These are phyloP conservation scores for Neolentinus lepideus DNA, from an alignment of 1,284 basidiomycete species.

Conservation along the genomic window DNA sequence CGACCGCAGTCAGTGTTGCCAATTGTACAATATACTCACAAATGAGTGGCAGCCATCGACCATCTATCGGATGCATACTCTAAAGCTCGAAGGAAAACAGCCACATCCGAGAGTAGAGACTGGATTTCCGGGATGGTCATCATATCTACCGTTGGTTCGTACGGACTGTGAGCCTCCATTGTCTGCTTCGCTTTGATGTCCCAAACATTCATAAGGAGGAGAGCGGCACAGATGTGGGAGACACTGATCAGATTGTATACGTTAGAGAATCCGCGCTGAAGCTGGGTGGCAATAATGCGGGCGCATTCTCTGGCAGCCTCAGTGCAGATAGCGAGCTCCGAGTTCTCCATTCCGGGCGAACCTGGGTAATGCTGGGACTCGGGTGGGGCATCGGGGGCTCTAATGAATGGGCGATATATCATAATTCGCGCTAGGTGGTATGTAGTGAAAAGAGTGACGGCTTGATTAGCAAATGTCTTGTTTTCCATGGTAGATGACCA, in stretches of 20 bases:
- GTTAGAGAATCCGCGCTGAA: constrained; percentile 15
- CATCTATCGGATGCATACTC: background rate
- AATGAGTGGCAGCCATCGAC: background rate
- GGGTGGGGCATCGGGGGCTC: constrained; percentile 25
- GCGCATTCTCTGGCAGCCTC: constrained; percentile 57
- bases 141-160: background rate
- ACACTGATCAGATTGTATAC: constrained; percentile 31
- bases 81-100: background rate
- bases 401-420: constrained; percentile 71
- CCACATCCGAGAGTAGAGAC: background rate
- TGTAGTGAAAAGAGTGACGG: constrained; percentile 57
- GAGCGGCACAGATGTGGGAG: constrained; percentile 36
- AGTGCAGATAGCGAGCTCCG: constrained; percentile 48
- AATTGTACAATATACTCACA: background rate
- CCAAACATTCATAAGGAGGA: constrained; percentile 42
- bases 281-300: constrained; percentile 42
- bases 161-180: background rate
- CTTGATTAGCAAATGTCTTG: constrained; percentile 53
- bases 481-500: constrained; percentile 62
- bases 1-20: background rate
- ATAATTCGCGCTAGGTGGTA: constrained; percentile 71
- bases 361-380: constrained; percentile 32
- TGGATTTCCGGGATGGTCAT: background rate
- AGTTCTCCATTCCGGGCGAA: background rate
- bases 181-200: constrained; percentile 39